Percentiles rank a stretch among this genome's conserved stretches.
Conservation (phyloP, 257 asterid species). For the Fraxinus quadrangulata region DNA sequence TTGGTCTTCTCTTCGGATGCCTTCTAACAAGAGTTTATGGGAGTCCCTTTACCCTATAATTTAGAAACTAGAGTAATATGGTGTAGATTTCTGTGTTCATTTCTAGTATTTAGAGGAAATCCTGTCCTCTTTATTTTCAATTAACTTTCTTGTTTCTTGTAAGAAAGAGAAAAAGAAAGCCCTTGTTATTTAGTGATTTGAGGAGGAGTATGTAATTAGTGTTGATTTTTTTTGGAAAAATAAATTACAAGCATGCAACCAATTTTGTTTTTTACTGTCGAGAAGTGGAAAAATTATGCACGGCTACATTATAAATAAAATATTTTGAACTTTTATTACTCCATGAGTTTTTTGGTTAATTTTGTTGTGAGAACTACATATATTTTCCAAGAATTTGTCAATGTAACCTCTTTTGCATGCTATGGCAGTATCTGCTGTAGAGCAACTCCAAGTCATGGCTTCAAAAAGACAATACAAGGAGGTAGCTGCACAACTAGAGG, state of each 20-base stretch:
- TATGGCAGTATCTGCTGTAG: constrained; percentile 88
- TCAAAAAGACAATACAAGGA: constrained; percentile 96
- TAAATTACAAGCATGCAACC: neutral
- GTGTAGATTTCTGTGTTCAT: neutral
- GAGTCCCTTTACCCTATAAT: neutral
- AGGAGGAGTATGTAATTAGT: neutral
- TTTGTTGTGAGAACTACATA: neutral
- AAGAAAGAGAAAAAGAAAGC: neutral
- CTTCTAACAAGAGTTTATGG: neutral
- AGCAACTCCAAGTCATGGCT: constrained; percentile 97
- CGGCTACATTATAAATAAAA: neutral
- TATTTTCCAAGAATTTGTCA: neutral
- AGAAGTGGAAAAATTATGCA: neutral
- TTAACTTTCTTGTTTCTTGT: neutral
- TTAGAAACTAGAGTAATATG: neutral
- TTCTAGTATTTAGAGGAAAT: neutral
- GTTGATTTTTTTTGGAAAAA: neutral
- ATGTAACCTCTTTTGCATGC: constrained; percentile 25
- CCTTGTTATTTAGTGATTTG: neutral
- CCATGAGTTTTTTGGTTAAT: neutral
- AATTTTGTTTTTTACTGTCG: neutral
- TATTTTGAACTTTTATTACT: neutral
- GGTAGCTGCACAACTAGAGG: constrained; percentile 99
- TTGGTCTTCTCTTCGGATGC: neutral
- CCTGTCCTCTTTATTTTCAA: neutral